Percentiles rank a stretch among this genome's conserved stretches.
Conservation (phyloP, 768 basidiomycete species). For the Trametes elegans region DNA sequence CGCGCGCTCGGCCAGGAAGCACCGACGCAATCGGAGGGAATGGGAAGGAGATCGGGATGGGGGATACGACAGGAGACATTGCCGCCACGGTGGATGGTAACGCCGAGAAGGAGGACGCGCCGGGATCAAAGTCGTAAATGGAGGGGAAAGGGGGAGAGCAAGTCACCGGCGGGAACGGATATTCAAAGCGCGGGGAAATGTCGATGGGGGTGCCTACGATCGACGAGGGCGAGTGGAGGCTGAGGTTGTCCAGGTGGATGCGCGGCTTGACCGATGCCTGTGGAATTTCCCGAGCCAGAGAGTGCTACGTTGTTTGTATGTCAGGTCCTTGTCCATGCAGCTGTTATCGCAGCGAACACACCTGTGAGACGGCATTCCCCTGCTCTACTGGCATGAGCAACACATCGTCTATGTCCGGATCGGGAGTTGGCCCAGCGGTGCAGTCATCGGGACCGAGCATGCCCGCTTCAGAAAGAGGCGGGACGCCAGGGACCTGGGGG, state of each 20-base stretch:
- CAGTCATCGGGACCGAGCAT: constrained; percentile 2
- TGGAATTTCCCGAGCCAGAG: background rate
- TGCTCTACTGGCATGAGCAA: constrained; percentile 24
- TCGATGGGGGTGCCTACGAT: constrained; percentile 35
- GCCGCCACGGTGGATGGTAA: background rate
- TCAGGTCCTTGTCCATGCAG: too few species aligned
- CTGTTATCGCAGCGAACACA: constrained; percentile 1
- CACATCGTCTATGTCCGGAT: constrained; percentile 29
- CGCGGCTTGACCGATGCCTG: constrained; percentile 17
- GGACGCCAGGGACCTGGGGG: background rate
- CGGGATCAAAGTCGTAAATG: constrained; percentile 8
- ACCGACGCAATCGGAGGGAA: background rate
- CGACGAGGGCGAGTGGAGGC: constrained; percentile 32
- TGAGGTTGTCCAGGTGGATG: constrained; percentile 22
- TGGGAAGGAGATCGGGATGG: background rate
- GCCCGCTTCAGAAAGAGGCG: background rate
- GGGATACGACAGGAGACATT: background rate
- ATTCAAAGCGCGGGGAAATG: constrained; percentile 33
- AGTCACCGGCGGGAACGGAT: constrained; percentile 27
- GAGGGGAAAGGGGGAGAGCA: constrained; percentile 13
- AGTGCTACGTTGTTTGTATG: too few species aligned
- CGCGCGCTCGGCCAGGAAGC: background rate
- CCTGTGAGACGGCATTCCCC: constrained; percentile 24
- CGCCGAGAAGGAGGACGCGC: background rate
- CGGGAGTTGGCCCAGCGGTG: constrained; percentile 26